phyloP scores from a whole-genome alignment of 2,329 filamentous ascomycete genomes.

The Achaetomium macrosporum region DNA sequence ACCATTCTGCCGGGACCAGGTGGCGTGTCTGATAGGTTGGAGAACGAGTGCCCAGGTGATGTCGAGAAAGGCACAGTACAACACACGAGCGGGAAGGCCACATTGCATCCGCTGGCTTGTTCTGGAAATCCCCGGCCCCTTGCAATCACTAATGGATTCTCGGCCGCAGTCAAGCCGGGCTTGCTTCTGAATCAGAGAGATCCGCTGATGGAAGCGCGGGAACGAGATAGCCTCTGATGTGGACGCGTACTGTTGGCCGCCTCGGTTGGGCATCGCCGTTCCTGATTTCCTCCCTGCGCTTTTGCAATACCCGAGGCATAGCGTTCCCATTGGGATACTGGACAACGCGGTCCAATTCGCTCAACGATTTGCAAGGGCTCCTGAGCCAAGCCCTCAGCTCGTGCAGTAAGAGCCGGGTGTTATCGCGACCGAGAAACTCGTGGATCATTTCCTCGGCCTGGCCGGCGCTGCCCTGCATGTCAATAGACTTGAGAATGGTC shows the following conservation, averaged over 20 bases:
- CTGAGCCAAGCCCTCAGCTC: neutral
- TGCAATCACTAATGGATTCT: too few species aligned
- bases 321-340: neutral
- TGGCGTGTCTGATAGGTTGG: too few species aligned
- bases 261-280: neutral
- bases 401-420: neutral
- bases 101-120: too few species aligned
- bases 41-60: too few species aligned
- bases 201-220: too few species aligned
- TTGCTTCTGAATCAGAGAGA: too few species aligned
- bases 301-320: neutral
- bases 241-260: neutral
- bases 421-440: neutral
- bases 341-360: neutral
- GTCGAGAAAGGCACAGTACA: too few species aligned
- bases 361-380: neutral
- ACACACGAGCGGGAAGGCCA: too few species aligned
- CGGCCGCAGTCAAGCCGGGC: too few species aligned
- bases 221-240: too few species aligned
- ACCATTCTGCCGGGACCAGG: too few species aligned
- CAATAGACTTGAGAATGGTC: neutral
- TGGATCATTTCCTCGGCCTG: neutral
- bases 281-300: neutral
- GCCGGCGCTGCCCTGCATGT: neutral
- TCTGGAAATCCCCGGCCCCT: too few species aligned